Base-by-base conservation (phyloP, 129 eudicot species). In the Ambrosia artemisiifolia region DNA sequence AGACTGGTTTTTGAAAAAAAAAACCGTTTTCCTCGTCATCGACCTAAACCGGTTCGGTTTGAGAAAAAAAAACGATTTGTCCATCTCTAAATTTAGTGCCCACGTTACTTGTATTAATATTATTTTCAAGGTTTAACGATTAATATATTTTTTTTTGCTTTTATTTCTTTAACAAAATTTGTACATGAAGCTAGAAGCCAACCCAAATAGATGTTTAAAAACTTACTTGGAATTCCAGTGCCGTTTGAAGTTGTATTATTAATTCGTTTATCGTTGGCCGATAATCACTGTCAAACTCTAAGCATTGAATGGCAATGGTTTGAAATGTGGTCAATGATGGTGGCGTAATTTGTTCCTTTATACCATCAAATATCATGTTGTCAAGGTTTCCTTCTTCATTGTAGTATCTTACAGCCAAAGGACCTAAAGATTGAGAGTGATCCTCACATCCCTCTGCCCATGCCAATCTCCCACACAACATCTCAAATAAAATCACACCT, bases 271-370 rank as follows among this genome's bases (percentile, higher is more conserved):
- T 42, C 3, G 5, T n/a, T 65, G 70, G 70, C 4, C 65, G 40
- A 6, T 3, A 0, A 11, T 6, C 0, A 0, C 0, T 0, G 1
- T 30, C 30, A n/a, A 34, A 17, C 18, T 49, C 0, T 40, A 65
- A 38, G 70, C 70, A 65, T 9, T 19, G 9, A 11, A 42, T 9
- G n/a, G 34, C 53, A 0, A 65, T 18, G 8, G 2, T 2, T 8
- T 17, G 34, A 65, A 65, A 65, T 5, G 24, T 42, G 2, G 16
- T 9, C 4, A 42, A 40, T 42, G 70, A 42, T 11, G 10, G 34
- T 18, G 53, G 35, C 10, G 3, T 50, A 17, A 19, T 38, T 40
- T 65, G 70, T 18, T 65, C 70, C 70, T 65, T 65, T 38, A 65
- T 38, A 10, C 34, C 53, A 0, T 65, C 34, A 42, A 65, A 65